These are phyloP conservation scores for Pleurotus citrinopileatus DNA, from an alignment of 768 basidiomycete genomes.

Conservation along the genomic window DNA sequence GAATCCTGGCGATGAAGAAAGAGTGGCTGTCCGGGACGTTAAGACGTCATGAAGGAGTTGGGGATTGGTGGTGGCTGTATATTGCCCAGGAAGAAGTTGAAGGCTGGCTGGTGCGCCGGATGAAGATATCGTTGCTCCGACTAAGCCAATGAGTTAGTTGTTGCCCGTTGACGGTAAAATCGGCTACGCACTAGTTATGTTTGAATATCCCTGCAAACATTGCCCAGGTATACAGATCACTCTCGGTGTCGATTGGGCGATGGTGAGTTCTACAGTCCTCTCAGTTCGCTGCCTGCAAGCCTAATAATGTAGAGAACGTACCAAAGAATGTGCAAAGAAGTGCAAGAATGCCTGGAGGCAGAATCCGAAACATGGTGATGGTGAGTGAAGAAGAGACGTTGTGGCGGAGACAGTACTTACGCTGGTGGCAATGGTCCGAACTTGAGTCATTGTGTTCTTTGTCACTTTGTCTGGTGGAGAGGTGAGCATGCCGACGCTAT, in stretches of 20 bases:
- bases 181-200: slow-evolving; percentile 43
- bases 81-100: slow-evolving; percentile 60
- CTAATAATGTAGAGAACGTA: neutral
- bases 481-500: neutral
- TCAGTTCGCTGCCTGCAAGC: neutral
- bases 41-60: slow-evolving; percentile 55
- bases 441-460: neutral
- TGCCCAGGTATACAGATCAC: slow-evolving; percentile 70
- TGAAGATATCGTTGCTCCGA: slow-evolving; percentile 56
- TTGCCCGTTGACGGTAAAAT: neutral
- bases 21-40: slow-evolving; percentile 48
- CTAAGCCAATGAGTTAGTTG: slow-evolving; percentile 27
- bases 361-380: neutral
- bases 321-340: slow-evolving; percentile 4
- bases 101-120: slow-evolving; percentile 43
- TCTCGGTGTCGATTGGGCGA: slow-evolving; percentile 24
- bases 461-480: neutral
- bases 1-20: slow-evolving; percentile 54
- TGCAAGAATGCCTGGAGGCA: neutral
- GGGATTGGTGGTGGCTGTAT: slow-evolving; percentile 57
- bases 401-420: neutral
- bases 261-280: slow-evolving; percentile 4
- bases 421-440: neutral
- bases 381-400: slow-evolving; percentile 2
- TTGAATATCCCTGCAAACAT: slow-evolving; percentile 65